Evolutionary conservation across 2,329 filamentous ascomycete species (phyloP).

Genomic region (Neopestalotiopsis sp.): DNA sequence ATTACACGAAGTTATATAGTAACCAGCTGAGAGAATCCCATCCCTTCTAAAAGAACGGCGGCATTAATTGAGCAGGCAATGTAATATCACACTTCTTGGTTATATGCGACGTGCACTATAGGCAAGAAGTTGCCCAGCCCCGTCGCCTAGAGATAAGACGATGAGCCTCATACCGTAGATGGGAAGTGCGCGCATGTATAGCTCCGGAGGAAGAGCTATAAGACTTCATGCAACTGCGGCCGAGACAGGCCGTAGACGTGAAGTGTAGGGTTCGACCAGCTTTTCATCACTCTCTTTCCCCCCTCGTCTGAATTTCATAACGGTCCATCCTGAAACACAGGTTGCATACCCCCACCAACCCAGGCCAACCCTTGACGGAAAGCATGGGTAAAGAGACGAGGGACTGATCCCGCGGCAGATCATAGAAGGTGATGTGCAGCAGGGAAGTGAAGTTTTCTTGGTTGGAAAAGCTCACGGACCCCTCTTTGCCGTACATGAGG

Average conservation of each 20-base stretch:
- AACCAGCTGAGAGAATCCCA: neutral
- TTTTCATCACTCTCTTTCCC: neutral
- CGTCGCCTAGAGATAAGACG: neutral
- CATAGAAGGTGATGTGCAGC: neutral
- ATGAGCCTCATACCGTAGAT: conserved; percentile 1
- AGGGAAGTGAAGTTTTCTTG: neutral
- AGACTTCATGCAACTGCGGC: neutral
- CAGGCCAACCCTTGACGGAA: neutral
- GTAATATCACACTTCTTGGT: neutral
- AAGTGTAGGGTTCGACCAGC: too few relatives aligned
- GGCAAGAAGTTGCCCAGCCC: neutral
- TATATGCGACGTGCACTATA: neutral
- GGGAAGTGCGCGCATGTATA: neutral
- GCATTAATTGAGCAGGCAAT: neutral
- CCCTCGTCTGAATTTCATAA: neutral
- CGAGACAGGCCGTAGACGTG: neutral
- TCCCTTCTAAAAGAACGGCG: neutral
- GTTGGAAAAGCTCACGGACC: neutral
- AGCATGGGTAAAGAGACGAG: neutral
- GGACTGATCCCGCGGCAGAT: neutral
- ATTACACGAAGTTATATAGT: too few relatives aligned
- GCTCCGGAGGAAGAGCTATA: neutral
- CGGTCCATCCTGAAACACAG: neutral
- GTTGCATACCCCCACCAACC: neutral
- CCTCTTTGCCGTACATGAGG: too few relatives aligned